Evolutionary conservation across 345 rosid genomes (phyloP).

Genomic region (Citrus inodora): DNA sequence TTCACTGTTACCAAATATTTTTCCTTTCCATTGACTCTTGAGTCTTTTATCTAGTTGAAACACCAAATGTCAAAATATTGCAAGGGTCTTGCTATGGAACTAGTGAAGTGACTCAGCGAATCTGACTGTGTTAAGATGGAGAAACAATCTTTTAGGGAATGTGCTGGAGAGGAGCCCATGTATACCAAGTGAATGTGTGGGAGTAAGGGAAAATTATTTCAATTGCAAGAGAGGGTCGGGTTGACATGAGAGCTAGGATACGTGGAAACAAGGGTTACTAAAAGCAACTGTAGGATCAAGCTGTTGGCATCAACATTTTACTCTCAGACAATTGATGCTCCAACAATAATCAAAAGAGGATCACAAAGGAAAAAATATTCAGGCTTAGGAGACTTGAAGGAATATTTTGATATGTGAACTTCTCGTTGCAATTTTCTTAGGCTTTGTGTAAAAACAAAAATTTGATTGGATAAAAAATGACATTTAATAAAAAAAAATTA

Average conservation of each 20-base stretch:
- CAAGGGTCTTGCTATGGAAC: constrained; percentile 90
- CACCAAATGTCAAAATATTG: constrained; percentile 80
- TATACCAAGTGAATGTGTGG: constrained; percentile 85
- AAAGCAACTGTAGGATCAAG: background rate
- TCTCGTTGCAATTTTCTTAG: background rate
- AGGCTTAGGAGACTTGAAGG: background rate
- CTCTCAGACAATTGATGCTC: background rate
- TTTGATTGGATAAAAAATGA: background rate
- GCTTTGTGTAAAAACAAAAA: background rate
- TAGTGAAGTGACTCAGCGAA: constrained; percentile 90
- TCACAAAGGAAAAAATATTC: background rate
- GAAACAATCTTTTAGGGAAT: constrained; percentile 74
- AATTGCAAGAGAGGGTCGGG: constrained; percentile 98
- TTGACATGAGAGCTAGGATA: constrained; percentile 96
- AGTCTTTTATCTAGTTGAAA: background rate
- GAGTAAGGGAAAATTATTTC: constrained; percentile 91
- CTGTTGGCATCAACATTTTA: background rate
- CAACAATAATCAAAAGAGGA: background rate
- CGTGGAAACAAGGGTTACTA: constrained; percentile 95
- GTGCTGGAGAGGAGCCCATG: constrained; percentile 85
- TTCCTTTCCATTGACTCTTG: too few relatives aligned
- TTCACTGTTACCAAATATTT: too few relatives aligned
- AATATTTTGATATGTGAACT: background rate
- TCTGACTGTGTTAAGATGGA: constrained; percentile 81
- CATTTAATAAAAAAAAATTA: too few relatives aligned